Base-by-base conservation (phyloP, 306 rosid genomes). In the Quercus berberidifolia region DNA sequence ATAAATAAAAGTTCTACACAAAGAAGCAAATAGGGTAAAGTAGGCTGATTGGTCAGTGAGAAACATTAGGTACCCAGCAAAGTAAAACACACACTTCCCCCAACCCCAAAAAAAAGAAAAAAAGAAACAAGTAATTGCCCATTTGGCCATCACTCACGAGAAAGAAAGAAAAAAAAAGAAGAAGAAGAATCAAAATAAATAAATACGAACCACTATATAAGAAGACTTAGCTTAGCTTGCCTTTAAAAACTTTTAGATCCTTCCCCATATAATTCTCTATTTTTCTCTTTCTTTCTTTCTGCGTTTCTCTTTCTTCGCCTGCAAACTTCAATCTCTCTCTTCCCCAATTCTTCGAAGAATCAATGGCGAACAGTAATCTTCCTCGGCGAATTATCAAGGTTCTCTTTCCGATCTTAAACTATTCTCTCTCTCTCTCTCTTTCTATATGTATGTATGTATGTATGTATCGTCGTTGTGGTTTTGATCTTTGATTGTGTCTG, bases 381-480 rank as follows among this genome's bases (percentile, higher is more conserved):
- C 97, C 99, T 59, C 97, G 95, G 72, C 80, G 99, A 85, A 94
- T 94, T 87, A 92, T 94, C 86, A 88, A 88, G 91, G 89, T 88
- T 80, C 13, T 75, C 76, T 18, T 33, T 67, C 64, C 63, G 69
- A 33, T 86, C 87, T 11, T 30, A 38, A 81, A 75, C 33, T 8
- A 38, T 8, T 0, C 59, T 55, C 69, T 88, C 83, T 90, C 93
- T 76, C 73, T 78, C 77, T 83, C 74, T 81, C 80, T 46, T 70
- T 88, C 86, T 58, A 7, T 3, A 58, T 21, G 0, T 21, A 11
- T 8, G 0, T 21, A 11, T 8, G 0, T n/a, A 21, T 20, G 31
- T 3, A 1, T 3, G 31, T 4, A 20, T 21, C 17, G 17, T 63
- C 20, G 41, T 28, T 28, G 9, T 63, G 72, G 52, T 10, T 67